Evolutionary conservation across 139 green algal genomes (phyloP).

Genomic region (Medakamo hakoo): DNA sequence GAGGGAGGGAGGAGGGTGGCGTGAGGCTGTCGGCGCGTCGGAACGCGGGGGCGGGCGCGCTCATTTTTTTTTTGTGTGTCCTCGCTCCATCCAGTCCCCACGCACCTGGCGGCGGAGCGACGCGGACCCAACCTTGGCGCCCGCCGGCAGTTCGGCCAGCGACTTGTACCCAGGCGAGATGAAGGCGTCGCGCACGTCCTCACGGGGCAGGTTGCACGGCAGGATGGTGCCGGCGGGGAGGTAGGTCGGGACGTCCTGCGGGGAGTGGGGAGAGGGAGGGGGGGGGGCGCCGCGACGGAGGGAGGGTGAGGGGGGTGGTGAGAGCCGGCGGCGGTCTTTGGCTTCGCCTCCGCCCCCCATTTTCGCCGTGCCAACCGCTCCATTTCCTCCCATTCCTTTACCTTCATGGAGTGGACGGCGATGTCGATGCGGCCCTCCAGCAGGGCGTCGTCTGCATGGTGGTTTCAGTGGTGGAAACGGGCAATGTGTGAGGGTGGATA

Average conservation of each 20-base stretch:
- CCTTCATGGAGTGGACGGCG: conserved; percentile 99
- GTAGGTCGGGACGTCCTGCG: conserved; percentile 96
- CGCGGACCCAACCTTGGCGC: conserved; percentile 75
- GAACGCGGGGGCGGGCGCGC: no score
- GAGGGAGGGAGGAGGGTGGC: no score
- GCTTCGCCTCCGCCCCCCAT: neutral
- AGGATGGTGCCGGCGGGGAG: conserved; percentile 84
- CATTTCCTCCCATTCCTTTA: conserved; percentile 5
- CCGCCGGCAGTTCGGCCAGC: conserved; percentile 63
- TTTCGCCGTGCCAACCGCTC: neutral
- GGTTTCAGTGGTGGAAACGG: no score
- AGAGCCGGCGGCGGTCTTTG: neutral
- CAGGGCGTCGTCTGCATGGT: conserved; percentile 95
- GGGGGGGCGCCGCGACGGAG: neutral
- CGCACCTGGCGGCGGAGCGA: conserved; percentile 79
- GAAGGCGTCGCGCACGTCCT: conserved; percentile 97
- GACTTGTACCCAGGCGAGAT: conserved; percentile 62
- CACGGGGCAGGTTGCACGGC: conserved; percentile 92
- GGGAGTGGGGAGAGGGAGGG: neutral
- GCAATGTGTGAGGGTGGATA: no score
- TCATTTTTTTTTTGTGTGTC: no score
- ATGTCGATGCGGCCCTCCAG: conserved; percentile 90
- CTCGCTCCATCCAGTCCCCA: no score
- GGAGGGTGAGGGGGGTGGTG: neutral
- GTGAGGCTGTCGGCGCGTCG: no score